Evolutionary conservation across 495 filamentous ascomycete genomes (phyloP).

Genomic region (Xylaria acuta): DNA sequence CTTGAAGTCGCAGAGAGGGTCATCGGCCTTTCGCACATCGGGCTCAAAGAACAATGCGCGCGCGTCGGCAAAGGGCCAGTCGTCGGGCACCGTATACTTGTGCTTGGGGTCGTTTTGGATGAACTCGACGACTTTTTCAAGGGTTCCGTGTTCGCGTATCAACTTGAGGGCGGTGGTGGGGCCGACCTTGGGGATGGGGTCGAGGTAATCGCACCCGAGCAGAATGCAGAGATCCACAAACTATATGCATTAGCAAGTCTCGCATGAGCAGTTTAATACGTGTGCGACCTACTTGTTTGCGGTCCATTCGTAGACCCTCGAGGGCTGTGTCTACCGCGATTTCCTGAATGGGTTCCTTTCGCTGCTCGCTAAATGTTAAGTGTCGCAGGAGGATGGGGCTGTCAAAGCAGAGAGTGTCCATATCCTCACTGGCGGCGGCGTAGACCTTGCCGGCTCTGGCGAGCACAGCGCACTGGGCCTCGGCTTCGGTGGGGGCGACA

Average conservation of each 20-base stretch:
- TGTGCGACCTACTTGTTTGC: constrained; percentile 68
- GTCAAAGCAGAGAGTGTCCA: constrained; percentile 98
- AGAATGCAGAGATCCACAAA: constrained; percentile 99
- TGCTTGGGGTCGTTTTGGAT: constrained; percentile 77
- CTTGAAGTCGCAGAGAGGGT: constrained; percentile 92
- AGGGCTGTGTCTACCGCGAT: constrained; percentile 85
- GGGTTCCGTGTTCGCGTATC: constrained; percentile 84
- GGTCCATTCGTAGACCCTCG: constrained; percentile 84
- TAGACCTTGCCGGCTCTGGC: constrained; percentile 95
- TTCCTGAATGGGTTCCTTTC: constrained; percentile 97
- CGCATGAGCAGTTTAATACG: not conserved
- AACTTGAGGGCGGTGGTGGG: constrained; percentile 89
- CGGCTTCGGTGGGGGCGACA: constrained; percentile 93
- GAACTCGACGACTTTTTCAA: constrained; percentile 83
- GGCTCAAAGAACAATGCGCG: constrained; percentile 89
- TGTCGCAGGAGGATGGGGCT: constrained; percentile 89
- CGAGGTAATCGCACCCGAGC: constrained; percentile 96
- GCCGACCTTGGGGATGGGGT: constrained; percentile 92
- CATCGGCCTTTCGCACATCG: constrained; percentile 83
- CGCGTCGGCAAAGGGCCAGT: constrained; percentile 94
- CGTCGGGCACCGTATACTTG: constrained; percentile 83
- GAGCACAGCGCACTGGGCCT: constrained; percentile 93
- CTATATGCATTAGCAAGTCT: constrained; percentile 46
- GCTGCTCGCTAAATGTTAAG: constrained; percentile 94
- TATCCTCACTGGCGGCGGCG: constrained; percentile 95